phyloP scores from a whole-genome alignment of 148 eudicot genomes.

The Vaccinium corymbosum region DNA sequence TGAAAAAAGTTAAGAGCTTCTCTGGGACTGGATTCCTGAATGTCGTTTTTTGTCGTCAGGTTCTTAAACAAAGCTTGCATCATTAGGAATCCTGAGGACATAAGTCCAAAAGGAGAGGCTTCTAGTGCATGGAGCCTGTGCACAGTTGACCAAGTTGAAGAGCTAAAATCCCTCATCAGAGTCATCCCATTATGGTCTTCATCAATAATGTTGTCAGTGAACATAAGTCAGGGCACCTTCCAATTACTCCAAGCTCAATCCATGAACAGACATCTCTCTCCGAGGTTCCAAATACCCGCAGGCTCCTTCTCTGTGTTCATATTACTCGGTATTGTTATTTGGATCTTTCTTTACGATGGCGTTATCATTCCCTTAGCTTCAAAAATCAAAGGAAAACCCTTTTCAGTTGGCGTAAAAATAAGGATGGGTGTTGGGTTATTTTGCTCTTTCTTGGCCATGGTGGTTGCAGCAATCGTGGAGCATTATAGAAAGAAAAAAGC shows the following conservation, averaged over 20 bases:
- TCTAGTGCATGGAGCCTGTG: background rate
- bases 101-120: slow-evolving; percentile 41
- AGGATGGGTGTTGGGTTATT: slow-evolving; percentile 81
- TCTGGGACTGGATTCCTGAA: background rate
- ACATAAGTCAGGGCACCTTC: slow-evolving; percentile 2
- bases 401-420: slow-evolving; percentile 41
- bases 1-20: background rate
- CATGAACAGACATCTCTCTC: slow-evolving; percentile 24
- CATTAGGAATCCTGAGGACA: slow-evolving; percentile 45
- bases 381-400: slow-evolving; percentile 49
- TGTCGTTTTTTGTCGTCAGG: background rate
- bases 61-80: slow-evolving; percentile 38
- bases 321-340: slow-evolving; percentile 46
- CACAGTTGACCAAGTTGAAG: slow-evolving; percentile 3
- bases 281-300: slow-evolving; percentile 63
- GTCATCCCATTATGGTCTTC: background rate
- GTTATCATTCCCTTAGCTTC: slow-evolving; percentile 65
- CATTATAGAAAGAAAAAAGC: slow-evolving; percentile 46
- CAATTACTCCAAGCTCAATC: slow-evolving; percentile 1
- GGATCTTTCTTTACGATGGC: slow-evolving; percentile 77
- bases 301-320: slow-evolving; percentile 61
- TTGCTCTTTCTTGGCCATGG: slow-evolving; percentile 13
- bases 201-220: background rate
- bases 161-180: slow-evolving; percentile 2
- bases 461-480: slow-evolving; percentile 36